phyloP scores from a whole-genome alignment of 2,329 filamentous ascomycete species.

The Colletotrichum aenigma region DNA sequence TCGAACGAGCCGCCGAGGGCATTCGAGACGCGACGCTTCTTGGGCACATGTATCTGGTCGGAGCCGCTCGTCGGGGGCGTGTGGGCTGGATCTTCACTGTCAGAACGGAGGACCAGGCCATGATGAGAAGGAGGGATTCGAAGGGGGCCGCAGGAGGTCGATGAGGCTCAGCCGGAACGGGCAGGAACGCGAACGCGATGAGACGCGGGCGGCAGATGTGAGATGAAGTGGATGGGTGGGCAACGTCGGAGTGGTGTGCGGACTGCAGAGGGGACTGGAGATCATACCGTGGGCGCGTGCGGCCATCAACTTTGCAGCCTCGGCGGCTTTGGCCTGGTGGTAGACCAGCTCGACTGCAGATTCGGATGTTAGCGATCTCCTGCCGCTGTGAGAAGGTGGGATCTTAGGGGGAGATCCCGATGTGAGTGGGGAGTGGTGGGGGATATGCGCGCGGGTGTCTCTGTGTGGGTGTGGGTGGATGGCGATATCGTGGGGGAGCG shows the following conservation, averaged over 20 bases:
- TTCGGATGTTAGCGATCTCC: neutral
- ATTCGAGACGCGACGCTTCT: neutral
- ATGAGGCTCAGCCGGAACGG: neutral
- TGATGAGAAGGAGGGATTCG: neutral
- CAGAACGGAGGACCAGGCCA: neutral
- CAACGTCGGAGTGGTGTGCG: neutral
- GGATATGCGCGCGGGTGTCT: neutral
- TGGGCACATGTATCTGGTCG: neutral
- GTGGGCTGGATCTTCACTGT: neutral
- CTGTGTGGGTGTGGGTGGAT: neutral
- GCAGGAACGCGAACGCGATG: neutral
- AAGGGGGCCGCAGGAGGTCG: neutral
- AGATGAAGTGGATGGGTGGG: neutral
- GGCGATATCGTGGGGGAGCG: neutral
- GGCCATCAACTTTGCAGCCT: neutral
- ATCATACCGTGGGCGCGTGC: conserved; percentile 1
- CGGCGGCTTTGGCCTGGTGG: neutral
- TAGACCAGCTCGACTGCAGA: neutral
- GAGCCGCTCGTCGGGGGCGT: neutral
- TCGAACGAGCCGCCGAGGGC: neutral
- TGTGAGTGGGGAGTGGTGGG: neutral
- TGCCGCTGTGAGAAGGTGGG: neutral
- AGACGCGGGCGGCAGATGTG: neutral
- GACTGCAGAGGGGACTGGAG: neutral
- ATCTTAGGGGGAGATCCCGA: neutral